These are phyloP conservation scores for Maudiozyma turicensis DNA, from an alignment of 805 yeast genomes.

Conservation along the genomic window DNA sequence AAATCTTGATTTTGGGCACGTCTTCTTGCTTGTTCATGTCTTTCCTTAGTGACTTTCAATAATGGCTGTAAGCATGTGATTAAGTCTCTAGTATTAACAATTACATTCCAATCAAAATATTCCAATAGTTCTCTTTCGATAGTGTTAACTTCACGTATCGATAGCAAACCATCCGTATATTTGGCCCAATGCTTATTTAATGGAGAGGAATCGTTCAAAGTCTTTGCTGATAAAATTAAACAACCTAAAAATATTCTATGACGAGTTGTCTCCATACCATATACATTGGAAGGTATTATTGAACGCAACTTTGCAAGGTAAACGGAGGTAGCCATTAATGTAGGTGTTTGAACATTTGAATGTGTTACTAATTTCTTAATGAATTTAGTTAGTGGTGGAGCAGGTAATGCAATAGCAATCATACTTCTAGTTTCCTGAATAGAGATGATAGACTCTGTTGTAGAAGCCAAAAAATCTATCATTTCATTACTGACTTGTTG, in stretches of 20 bases:
- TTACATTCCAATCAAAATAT: constrained; percentile 77
- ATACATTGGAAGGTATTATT: constrained; percentile 74
- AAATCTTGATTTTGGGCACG: constrained; percentile 29
- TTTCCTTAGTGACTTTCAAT: constrained; percentile 43
- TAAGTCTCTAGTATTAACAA: constrained; percentile 62
- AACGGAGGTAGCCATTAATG: constrained; percentile 85
- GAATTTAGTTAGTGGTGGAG: constrained; percentile 48
- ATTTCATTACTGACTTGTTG: constrained; percentile 23
- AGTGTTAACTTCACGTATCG: constrained; percentile 72
- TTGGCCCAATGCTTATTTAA: constrained; percentile 93
- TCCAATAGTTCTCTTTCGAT: constrained; percentile 82
- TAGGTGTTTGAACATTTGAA: constrained; percentile 91
- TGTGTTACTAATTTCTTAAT: constrained; percentile 63
- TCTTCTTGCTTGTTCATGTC: neutral
- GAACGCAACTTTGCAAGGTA: constrained; percentile 53
- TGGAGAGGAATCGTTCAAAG: constrained; percentile 87
- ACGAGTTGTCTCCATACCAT: constrained; percentile 86
- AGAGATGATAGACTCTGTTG: constrained; percentile 20
- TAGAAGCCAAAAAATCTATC: constrained; percentile 22
- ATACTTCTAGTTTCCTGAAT: constrained; percentile 4
- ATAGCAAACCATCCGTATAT: constrained; percentile 78
- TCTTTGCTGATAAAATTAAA: constrained; percentile 83
- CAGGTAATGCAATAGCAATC: constrained; percentile 12
- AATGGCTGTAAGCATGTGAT: constrained; percentile 63
- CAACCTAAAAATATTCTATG: constrained; percentile 90